These are phyloP conservation scores for Xerocomus brunneocitrinus DNA, from an alignment of 768 basidiomycete genomes.

Conservation along the genomic window DNA sequence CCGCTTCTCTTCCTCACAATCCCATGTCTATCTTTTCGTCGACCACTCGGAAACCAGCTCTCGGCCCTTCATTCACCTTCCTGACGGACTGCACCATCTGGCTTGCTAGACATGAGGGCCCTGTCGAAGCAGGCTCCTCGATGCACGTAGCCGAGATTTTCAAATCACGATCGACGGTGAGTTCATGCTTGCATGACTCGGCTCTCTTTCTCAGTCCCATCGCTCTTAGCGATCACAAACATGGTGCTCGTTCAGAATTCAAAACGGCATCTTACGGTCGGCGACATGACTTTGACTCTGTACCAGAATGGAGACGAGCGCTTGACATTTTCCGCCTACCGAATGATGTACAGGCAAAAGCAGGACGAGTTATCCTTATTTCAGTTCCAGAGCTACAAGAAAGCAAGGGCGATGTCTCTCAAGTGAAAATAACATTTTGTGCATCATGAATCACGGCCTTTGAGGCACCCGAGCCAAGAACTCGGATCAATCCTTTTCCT, in stretches of 20 bases:
- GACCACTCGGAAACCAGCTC: conserved; percentile 56
- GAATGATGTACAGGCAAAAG: not conserved
- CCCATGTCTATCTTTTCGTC: conserved; percentile 32
- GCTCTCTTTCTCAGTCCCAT: not conserved
- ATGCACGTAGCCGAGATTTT: conserved; percentile 39
- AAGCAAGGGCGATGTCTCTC: too few species aligned
- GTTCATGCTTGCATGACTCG: not conserved
- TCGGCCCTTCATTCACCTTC: conserved; percentile 73
- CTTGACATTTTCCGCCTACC: not conserved
- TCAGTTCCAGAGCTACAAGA: not conserved
- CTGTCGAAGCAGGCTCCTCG: conserved; percentile 16
- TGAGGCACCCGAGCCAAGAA: too few species aligned
- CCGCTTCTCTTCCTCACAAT: conserved; percentile 31
- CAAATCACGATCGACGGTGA: conserved; percentile 41
- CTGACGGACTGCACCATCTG: conserved; percentile 73
- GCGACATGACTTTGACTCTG: not conserved
- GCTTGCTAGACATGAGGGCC: conserved; percentile 38
- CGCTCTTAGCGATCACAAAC: conserved; percentile 33
- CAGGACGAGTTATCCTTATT: not conserved
- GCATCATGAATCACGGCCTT: not conserved
- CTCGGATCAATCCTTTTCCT: too few species aligned
- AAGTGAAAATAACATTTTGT: not conserved
- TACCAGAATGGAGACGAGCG: not conserved
- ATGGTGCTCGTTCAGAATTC: conserved; percentile 39
- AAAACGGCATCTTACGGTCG: conserved; percentile 27